Base-by-base conservation (phyloP, 2,329 filamentous ascomycete genomes). In the Berkeleyomyces basicola region DNA sequence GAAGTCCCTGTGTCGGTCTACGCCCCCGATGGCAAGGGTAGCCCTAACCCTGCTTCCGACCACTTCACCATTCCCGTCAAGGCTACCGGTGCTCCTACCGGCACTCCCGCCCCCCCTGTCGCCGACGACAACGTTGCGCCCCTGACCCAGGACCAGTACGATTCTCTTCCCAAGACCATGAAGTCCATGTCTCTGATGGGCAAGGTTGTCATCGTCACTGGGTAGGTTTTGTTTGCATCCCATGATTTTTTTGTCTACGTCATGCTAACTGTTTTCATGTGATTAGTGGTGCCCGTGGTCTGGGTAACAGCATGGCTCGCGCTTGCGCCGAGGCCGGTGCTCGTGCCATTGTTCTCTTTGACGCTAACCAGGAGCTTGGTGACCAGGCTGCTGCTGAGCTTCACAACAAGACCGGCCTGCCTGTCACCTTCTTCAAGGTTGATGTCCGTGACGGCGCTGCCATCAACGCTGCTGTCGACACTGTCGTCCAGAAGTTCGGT, bases 251-350 rank as follows among this genome's bases (percentile, higher is more conserved):
- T 49, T 59, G 39, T 16, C 7, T 53, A 7, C 23, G 16, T 23
- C 0, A 16, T 33, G 51, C 49, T 61, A 63, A 62, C 39, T n/a
- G n/a, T 49, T 2, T 55, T 55, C 7, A 23, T 37, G 4, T 55
- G 40, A 43, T 42, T 65, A 86, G 86, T 70, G 87, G 85, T 72
- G 87, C 86, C 66, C 85, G 87, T 68, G 87, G 87, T 70, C 78
- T 91, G 4, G 87, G 87, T 59, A 88, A 87, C 78, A 79, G 86
- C 76, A 90, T 90, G 84, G 86, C 87, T 58, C 82, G 85, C 65
- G 87, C 86, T 63, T 85, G 87, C 67, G 83, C 85, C 58, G 87
- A 91, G 75, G 86, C 85, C 61, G 87, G 87, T 64, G 84, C 86
- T 59, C 84, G 85, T 74, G 83, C 83, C 59, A 80, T 90, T 62